These are phyloP conservation scores for Chlamydomonas asymmetrica DNA, from an alignment of 139 green algal genomes.

Conservation along the genomic window DNA sequence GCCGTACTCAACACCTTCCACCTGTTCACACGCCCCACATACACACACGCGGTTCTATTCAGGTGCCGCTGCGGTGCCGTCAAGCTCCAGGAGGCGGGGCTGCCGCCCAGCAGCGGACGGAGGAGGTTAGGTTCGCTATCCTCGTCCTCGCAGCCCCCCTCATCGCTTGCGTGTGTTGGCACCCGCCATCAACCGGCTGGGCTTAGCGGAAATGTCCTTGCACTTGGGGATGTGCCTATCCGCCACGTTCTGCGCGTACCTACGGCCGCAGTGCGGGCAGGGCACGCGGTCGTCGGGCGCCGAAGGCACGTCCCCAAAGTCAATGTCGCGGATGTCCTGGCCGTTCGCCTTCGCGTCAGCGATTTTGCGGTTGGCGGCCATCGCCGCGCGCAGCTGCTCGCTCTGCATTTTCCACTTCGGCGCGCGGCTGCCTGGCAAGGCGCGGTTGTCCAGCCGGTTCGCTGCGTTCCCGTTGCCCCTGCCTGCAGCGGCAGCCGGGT, in stretches of 20 bases:
- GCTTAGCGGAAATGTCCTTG: slow-evolving; percentile 62
- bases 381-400: slow-evolving; percentile 57
- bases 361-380: slow-evolving; percentile 34
- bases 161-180: too few species aligned
- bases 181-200: slow-evolving; percentile 35
- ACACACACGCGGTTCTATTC: too few species aligned
- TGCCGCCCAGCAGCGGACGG: too few species aligned
- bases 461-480: too few species aligned
- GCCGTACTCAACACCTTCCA: too few species aligned
- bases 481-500: background rate
- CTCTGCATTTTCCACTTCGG: slow-evolving; percentile 67
- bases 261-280: slow-evolving; percentile 72
- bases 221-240: slow-evolving; percentile 77
- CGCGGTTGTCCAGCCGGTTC: slow-evolving; percentile 18
- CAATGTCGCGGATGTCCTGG: slow-evolving; percentile 27
- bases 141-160: too few species aligned
- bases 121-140: too few species aligned
- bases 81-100: too few species aligned
- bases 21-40: too few species aligned
- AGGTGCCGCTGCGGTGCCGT: too few species aligned
- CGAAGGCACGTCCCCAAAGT: background rate
- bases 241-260: slow-evolving; percentile 62
- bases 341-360: slow-evolving; percentile 22
- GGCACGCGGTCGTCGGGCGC: slow-evolving; percentile 39
- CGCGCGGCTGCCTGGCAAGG: background rate